Percentiles rank a stretch among this genome's conserved stretches.
phyloP scores from a whole-genome alignment of 2,329 filamentous ascomycete species.

The Pseudopithomyces maydicus region DNA sequence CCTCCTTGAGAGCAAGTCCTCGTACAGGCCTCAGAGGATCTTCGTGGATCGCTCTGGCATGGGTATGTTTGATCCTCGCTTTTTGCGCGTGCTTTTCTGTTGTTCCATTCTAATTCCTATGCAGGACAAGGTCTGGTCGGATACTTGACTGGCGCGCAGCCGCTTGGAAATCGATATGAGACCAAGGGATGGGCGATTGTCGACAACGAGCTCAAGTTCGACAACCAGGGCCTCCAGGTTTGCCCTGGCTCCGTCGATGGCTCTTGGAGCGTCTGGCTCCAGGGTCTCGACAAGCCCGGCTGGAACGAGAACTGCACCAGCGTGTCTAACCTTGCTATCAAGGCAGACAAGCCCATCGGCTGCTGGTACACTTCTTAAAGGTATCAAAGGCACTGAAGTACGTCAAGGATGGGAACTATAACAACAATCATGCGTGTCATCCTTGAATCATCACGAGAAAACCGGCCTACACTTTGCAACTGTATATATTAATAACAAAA shows the following conservation, averaged over 20 bases:
- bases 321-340: constrained; percentile 22
- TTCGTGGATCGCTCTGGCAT: constrained; percentile 64
- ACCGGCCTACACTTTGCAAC: too few species aligned
- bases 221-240: constrained; percentile 54
- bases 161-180: constrained; percentile 51
- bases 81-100: not conserved
- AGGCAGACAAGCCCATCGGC: constrained; percentile 12
- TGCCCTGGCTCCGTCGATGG: constrained; percentile 56
- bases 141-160: constrained; percentile 56
- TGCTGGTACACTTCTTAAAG: constrained; percentile 26
- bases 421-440: not conserved
- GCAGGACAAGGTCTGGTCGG: constrained; percentile 51
- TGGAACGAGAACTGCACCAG: constrained; percentile 42
- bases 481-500: too few species aligned
- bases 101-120: constrained; percentile 30
- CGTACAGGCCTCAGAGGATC: constrained; percentile 54
- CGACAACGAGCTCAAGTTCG: constrained; percentile 54
- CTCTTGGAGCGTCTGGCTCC: constrained; percentile 40
- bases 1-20: constrained; percentile 52
- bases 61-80: constrained; percentile 50
- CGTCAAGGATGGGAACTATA: too few species aligned
- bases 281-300: constrained; percentile 19
- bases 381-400: not conserved
- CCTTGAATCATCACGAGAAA: too few species aligned
- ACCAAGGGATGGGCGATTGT: constrained; percentile 55